Evolutionary conservation across 1,284 basidiomycete genomes (phyloP).

Genomic region (Rhodotorula sp.): DNA sequence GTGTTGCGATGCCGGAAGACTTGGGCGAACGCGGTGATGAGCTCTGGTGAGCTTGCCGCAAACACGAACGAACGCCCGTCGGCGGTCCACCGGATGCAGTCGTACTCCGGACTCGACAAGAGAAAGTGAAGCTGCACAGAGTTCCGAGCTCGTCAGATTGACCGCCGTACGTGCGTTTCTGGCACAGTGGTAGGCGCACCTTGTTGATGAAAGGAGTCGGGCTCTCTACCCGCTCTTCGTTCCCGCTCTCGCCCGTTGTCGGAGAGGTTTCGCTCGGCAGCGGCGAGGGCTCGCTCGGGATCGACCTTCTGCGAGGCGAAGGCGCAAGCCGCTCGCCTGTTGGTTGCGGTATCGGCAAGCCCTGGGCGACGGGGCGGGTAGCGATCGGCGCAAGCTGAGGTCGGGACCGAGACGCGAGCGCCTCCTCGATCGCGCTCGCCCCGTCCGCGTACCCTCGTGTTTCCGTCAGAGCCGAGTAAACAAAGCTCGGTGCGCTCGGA

Average conservation of each 20-base stretch:
- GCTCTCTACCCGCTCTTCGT: background rate
- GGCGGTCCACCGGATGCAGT: constrained; percentile 28
- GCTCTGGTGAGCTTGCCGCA: constrained; percentile 10
- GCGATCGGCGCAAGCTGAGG: too few species aligned
- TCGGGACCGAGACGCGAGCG: too few species aligned
- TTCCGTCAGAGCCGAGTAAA: too few species aligned
- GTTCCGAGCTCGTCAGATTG: too few species aligned
- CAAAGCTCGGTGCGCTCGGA: too few species aligned
- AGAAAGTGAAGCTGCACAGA: constrained; percentile 21
- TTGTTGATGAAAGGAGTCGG: constrained; percentile 18
- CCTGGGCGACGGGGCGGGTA: too few species aligned
- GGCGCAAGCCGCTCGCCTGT: background rate
- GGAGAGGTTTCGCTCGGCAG: background rate
- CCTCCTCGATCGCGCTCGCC: too few species aligned
- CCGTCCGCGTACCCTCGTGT: too few species aligned
- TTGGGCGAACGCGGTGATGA: constrained; percentile 11
- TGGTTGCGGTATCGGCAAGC: too few species aligned
- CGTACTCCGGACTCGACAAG: constrained; percentile 9
- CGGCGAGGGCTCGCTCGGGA: background rate
- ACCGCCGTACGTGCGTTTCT: background rate
- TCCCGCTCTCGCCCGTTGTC: background rate
- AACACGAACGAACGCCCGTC: constrained; percentile 33
- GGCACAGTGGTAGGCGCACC: background rate
- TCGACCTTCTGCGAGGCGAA: background rate
- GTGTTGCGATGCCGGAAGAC: constrained; percentile 33